Base-by-base conservation (phyloP, 805 yeast species). In the Candida caryicola region DNA sequence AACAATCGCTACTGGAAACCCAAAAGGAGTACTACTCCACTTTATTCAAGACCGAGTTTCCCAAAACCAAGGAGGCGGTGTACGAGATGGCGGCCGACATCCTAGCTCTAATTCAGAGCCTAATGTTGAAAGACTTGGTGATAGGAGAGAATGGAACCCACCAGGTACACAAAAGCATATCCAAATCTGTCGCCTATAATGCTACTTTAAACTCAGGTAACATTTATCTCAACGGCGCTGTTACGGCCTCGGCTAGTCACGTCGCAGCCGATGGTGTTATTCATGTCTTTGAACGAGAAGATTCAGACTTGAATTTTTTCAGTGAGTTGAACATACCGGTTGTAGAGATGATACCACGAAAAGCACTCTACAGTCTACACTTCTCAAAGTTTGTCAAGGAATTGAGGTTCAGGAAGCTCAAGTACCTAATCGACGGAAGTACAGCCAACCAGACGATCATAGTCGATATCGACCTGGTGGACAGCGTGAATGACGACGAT, bases 331-430 rank as follows among this genome's bases (percentile, higher is more conserved):
- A 47, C 4, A 41, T 61, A 4, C 44, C 54, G 2, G 31, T 49
- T 7, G 60, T 51, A 4, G 49, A 49, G 1, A 51, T 69, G 51
- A 54, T 51, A 3, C 69, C 73, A 1, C 42, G 66, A 15, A 66
- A 61, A 39, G 58, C 66, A 4, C 53, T 69, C 21, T 60, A 47
- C 45, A 71, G 72, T 1, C 46, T 65, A 42, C 69, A 79, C 41
- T 79, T 78, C 35, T 67, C 81, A 2, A 68, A 68, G 18, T 79
- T 86, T 55, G 90, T 85, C 4, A 71, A 74, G n/a, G 95, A 87
- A 49, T 47, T 87, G 12, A 67, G 76, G 31, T 75, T 85, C 37
- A 74, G 89, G 41, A 71, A 74, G 9, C 59, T 87, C 14, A 60
- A 67, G 2, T 44, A 71, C 31, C 59, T 86, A 33, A 74, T 90